Evolutionary conservation across 2,329 filamentous ascomycete genomes (phyloP).

Genomic region (Zarea fungicola): DNA sequence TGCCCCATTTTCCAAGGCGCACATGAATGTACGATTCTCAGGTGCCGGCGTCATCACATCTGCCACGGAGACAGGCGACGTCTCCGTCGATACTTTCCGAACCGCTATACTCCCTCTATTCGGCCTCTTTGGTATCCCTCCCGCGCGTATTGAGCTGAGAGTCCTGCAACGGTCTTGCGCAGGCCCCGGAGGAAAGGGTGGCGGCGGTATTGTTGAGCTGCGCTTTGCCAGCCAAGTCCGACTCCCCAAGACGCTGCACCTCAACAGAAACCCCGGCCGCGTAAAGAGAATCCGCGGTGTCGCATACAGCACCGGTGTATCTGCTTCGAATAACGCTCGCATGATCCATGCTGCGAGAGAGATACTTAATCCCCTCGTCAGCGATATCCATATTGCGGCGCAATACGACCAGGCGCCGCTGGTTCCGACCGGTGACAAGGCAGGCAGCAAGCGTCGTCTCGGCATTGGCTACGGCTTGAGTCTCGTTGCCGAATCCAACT

Average conservation of each 20-base stretch:
- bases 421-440: slow-evolving; percentile 48
- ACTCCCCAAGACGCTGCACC: slow-evolving; percentile 87
- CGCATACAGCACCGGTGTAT: slow-evolving; percentile 87
- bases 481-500: slow-evolving; percentile 86
- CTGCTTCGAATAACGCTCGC: slow-evolving; percentile 85
- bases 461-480: slow-evolving; percentile 91
- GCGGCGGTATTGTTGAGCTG: slow-evolving; percentile 88
- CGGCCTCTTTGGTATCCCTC: slow-evolving; percentile 78
- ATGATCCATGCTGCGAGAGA: slow-evolving; percentile 91
- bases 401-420: slow-evolving; percentile 66
- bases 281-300: slow-evolving; percentile 89
- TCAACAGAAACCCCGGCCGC: slow-evolving; percentile 73
- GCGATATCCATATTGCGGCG: slow-evolving; percentile 86
- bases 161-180: slow-evolving; percentile 76
- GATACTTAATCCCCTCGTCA: slow-evolving; percentile 77
- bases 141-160: slow-evolving; percentile 76
- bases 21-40: slow-evolving; percentile 83
- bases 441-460: slow-evolving; percentile 55
- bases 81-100: slow-evolving; percentile 88
- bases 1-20: slow-evolving; percentile 87
- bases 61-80: slow-evolving; percentile 75
- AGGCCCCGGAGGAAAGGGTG: slow-evolving; percentile 68
- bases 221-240: slow-evolving; percentile 91
- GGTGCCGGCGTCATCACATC: slow-evolving; percentile 91
- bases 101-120: slow-evolving; percentile 89